Evolutionary conservation across 768 basidiomycete genomes (phyloP).

Genomic region (Ramaria sp.): DNA sequence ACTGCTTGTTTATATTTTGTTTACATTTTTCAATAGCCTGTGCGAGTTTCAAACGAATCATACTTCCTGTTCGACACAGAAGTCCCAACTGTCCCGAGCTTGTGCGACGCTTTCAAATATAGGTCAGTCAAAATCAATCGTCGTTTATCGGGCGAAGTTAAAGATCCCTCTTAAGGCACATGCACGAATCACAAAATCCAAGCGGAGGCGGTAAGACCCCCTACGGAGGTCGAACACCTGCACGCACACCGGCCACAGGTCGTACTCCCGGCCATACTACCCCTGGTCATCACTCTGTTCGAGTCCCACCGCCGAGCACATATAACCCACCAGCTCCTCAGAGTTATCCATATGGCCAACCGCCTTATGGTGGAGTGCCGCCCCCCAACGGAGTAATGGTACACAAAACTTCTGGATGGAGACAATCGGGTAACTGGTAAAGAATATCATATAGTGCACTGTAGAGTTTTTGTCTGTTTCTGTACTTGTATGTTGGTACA

Average conservation of each 20-base stretch:
- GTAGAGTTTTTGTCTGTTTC: background rate
- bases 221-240: conserved; percentile 69
- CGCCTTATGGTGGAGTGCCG: conserved; percentile 13
- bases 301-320: conserved; percentile 72
- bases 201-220: conserved; percentile 57
- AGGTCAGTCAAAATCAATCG: conserved; percentile 38
- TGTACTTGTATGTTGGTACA: background rate
- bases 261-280: conserved; percentile 33
- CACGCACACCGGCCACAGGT: conserved; percentile 54
- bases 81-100: conserved; percentile 81
- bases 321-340: conserved; percentile 36
- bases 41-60: conserved; percentile 78
- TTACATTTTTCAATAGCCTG: conserved; percentile 38
- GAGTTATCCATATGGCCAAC: conserved; percentile 4
- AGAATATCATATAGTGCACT: background rate
- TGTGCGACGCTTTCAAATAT: conserved; percentile 93
- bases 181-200: conserved; percentile 66
- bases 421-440: conserved; percentile 6
- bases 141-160: background rate
- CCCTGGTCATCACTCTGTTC: conserved; percentile 71
- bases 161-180: conserved; percentile 37
- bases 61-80: conserved; percentile 87
- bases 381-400: conserved; percentile 43
- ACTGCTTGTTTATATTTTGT: background rate
- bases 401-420: conserved; percentile 31